Evolutionary conservation across 495 filamentous ascomycete genomes (phyloP), one percentile per base, ranked within the genome.

Genomic region (Penicillium robsamsonii): DNA sequence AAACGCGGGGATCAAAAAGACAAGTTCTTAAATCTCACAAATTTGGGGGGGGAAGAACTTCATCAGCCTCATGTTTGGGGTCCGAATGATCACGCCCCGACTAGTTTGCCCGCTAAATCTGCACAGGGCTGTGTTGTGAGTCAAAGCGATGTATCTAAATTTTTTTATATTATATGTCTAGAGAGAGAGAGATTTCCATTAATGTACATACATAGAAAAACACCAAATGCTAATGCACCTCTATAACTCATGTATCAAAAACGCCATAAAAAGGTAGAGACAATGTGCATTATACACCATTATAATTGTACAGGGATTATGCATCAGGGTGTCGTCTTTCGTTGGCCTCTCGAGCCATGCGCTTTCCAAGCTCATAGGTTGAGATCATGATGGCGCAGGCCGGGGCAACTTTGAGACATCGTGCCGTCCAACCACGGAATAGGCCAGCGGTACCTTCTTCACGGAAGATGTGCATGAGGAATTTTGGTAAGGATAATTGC

Each of bases 361-460:
- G 87, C 81, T 98, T 98, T 11, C 95, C 92, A 22, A 97, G 80
- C 72, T 98, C 94, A 63, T 97, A 98, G 53, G 85, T 95, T 54
- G 90, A 96, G 59, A 98, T 98, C 94, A 98, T 98, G 64, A 98
- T 97, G n/a, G 95, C 94, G 72, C 94, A 97, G 13, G 92, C 91
- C 2, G 94, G 94, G 11, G 94, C 92, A 6, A 97, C 92, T 64
- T 97, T 97, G 44, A 98, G 74, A 59, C 91, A 96, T 35, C 94
- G 79, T 1, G 94, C 91, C 17, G 87, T 87, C 88, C 91, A 96
- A 12, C 95, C 94, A 54, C 80, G 89, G 80, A 92, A 97, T 12
- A 98, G 73, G 0, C 93, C 95, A 0, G 81, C 68, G 33, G 84
- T 59, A 1, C 94, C 94, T 72, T 97, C 92, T 46, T 87, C 84